Evolutionary conservation across 23 red algal genomes (phyloP), one percentile per base, ranked within the genome.

Genomic region (Gracilaria caudata): DNA sequence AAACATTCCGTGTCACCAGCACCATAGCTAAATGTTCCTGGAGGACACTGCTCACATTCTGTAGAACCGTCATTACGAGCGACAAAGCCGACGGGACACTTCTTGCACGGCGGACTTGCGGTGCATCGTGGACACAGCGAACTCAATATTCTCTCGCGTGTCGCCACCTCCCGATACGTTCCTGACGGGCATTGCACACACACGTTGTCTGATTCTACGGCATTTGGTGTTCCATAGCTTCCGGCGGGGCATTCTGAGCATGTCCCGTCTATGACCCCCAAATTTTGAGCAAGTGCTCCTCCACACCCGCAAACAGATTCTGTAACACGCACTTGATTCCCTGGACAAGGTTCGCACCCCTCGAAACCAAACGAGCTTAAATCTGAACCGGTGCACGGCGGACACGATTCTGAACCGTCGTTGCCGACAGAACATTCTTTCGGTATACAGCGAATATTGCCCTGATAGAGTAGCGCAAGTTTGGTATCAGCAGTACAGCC

Each of bases 1-100:
- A 75, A 75, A 47, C 70, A 75, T 47, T 75, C 70, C 37, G 70
- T 75, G 6, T 75, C 70, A 8, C 70, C 70, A 29, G 49, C 9
- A 29, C 70, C 70, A 47, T 75, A 75, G 19, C 39, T 75, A 29
- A 75, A 75, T 19, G 70, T 75, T 6, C 70, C 70, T 19, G 37
- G 39, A 25, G 70, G 70, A 29, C 70, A 75, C 24, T 75, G 1
- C 29, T 75, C 70, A 75, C 70, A 75, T 26, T 75, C 40, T 13
- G 40, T 75, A 3, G 70, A 7, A 25, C 70, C 70, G 26, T 47
- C 70, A 28, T 75, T 7, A 0, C 38, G 37, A 0, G 70, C 13
- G 0, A 75, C 70, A 38, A 75, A 75, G 21, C 70, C 70, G 26
- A 19, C 21, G 0, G 70, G 17, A 49, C 70, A 75, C 19, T 47